Percentiles rank a stretch among this genome's conserved stretches.
phyloP scores from a whole-genome alignment of 192 early-diverging fungal genomes.

The Backusella luteola region DNA sequence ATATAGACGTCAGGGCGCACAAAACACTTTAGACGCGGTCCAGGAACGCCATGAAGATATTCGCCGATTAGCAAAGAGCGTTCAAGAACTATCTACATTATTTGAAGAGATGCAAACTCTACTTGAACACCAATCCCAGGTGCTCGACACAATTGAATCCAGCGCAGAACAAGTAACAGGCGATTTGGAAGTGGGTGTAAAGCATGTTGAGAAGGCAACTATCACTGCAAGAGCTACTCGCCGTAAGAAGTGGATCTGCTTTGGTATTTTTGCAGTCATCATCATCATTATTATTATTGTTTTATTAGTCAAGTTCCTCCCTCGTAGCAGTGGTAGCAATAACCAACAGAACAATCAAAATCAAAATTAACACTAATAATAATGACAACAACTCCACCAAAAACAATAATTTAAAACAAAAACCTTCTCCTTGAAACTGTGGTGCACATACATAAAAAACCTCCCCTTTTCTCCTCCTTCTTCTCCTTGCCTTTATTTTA shows the following conservation, averaged over 20 bases:
- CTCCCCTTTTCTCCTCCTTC: neutral
- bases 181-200: conserved; percentile 60
- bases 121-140: conserved; percentile 41
- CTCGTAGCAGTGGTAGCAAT: conserved; percentile 10
- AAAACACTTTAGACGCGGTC: conserved; percentile 55
- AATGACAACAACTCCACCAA: neutral
- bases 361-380: neutral
- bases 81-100: conserved; percentile 55
- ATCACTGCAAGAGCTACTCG: conserved; percentile 41
- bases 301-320: conserved; percentile 29
- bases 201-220: conserved; percentile 57
- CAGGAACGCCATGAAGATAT: conserved; percentile 64
- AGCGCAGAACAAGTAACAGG: conserved; percentile 47
- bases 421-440: neutral
- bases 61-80: conserved; percentile 48
- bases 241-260: conserved; percentile 60
- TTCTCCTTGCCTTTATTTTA: neutral
- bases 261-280: conserved; percentile 40
- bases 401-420: neutral
- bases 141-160: conserved; percentile 30
- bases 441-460: neutral
- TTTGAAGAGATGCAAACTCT: conserved; percentile 67
- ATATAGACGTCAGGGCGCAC: conserved; percentile 38
- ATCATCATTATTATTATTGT: conserved; percentile 45
- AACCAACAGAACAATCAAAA: neutral